Evolutionary conservation across 2,329 filamentous ascomycete species (phyloP), one percentile per base, ranked within the genome.

Genomic region (Hysterium pulicare): DNA sequence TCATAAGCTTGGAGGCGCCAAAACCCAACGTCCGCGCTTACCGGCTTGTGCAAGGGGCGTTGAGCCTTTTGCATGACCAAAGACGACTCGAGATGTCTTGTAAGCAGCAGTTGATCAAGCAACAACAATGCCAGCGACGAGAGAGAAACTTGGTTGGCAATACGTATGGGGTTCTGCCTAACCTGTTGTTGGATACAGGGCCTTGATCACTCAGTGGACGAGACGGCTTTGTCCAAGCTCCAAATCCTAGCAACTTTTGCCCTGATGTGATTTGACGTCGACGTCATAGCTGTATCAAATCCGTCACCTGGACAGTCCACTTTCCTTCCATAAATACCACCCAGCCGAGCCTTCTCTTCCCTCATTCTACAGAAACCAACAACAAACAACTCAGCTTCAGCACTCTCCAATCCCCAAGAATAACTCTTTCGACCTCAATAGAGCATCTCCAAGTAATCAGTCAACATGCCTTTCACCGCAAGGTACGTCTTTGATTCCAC

Each of bases 401-500:
- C n/a, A n/a, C n/a, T n/a, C n/a, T n/a, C n/a, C n/a, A n/a, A n/a
- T 31, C 16, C 23, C 30, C 23, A 20, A 20, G 10, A 11, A 39
- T 15, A 39, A 30, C 37, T 38, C 11, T 17, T 34, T 34, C 16
- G 16, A 34, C 26, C 38, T 33, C 33, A 26, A 39, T 23, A 31
- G 33, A 40, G 43, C 42, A 44, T 40, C 44, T 35, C 40, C 33
- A 46, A 40, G 7, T 13, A 13, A 28, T 13, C 13, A 8, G 24
- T 28, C 33, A 43, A 49, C 61, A 82, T 81, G 78, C 70, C 77
- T 71, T 79, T 81, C 74, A 81, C 78, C 58, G 75, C 74, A 60
- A 75, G 71, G 74, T 77, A 66, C 62, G 72, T 58, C 37, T 38
- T 41, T 33, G 38, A 44, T 41, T 44, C 38, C 38, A 39, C 28